Percentiles rank a stretch among this genome's conserved stretches.
phyloP scores from a whole-genome alignment of 352 stramenopile species.

The Thraustochytrium striatum region DNA sequence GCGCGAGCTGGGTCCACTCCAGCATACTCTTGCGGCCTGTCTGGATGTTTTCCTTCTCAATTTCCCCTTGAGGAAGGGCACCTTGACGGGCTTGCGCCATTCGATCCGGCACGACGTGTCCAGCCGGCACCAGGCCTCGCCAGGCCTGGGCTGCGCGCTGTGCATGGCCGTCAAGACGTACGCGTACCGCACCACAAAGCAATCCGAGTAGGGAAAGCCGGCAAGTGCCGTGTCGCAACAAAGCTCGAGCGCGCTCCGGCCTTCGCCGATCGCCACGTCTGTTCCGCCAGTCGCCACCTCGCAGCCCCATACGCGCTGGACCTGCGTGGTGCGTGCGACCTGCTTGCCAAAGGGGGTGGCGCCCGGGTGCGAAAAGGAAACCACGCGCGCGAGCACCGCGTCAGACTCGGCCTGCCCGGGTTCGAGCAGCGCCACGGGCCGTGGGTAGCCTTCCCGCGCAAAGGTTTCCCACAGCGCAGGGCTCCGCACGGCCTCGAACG shows the following conservation, averaged over 20 bases:
- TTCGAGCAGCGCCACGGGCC: background rate
- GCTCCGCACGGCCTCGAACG: background rate
- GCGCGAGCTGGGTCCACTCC: constrained; percentile 6
- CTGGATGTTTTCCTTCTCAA: constrained; percentile 36
- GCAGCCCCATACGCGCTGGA: constrained; percentile 9
- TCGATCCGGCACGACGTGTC: constrained; percentile 29
- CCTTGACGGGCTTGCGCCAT: constrained; percentile 33
- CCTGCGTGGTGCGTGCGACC: constrained; percentile 16
- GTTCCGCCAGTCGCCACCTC: background rate
- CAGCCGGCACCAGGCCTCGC: constrained; percentile 25
- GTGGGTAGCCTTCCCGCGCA: background rate
- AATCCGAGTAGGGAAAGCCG: constrained; percentile 33
- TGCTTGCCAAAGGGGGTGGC: constrained; percentile 33
- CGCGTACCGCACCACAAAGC: constrained; percentile 20
- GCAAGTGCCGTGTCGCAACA: constrained; percentile 32
- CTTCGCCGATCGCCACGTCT: background rate
- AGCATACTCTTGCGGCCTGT: constrained; percentile 27
- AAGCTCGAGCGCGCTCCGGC: background rate
- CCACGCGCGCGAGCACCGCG: background rate
- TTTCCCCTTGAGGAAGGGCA: constrained; percentile 45
- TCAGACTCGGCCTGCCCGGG: background rate
- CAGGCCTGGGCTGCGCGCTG: background rate
- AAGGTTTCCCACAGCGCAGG: background rate
- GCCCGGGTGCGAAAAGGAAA: constrained; percentile 11
- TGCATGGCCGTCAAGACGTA: constrained; percentile 20